Base-by-base conservation (phyloP, 1,139 yeast genomes). In the Geotrichum restrictum region DNA sequence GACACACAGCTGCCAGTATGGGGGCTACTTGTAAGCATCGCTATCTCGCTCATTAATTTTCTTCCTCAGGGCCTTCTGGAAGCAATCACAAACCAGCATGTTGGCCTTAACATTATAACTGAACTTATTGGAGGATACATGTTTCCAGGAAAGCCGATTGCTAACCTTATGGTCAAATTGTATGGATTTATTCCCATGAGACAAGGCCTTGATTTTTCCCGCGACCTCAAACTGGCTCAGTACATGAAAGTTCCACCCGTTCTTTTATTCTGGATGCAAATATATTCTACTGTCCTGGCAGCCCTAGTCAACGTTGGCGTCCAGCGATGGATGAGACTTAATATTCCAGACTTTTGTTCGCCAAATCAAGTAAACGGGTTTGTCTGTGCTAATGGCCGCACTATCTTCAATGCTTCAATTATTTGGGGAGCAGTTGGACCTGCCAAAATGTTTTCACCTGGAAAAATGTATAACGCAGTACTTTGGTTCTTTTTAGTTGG, bases 371-470 rank as follows among this genome's bases (percentile, higher is more conserved):
- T 57, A 8, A 66, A 69, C 39, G 68, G 68, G 27, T 76, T 75
- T 59, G 66, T 74, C 4, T 77, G 80, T 61, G 77, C 79, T n/a
- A 62, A 62, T 29, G 71, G 71, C 16, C 65, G 64, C 31, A 72
- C 72, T 3, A 75, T 70, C 62, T 78, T 69, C 63, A 70, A 71
- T 49, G 78, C 82, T 19, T 73, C 79, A 7, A 74, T 80, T 49
- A 69, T 76, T 52, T 80, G 83, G 83, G 82, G 82, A 60, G 77
- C 75, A n/a, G 74, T 78, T 59, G 81, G 81, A 3, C 81, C 81
- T 3, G 65, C 70, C 59, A 73, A 72, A 58, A 73, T 74, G 50
- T 77, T 76, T 58, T 65, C 65, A 22, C 52, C 58, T 11, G 66
- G 68, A 5, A 60, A 61, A 37, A 48, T 67, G 47, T 70, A 70